Percentiles rank a stretch among this genome's conserved stretches.
phyloP scores from a whole-genome alignment of 371 early-diverging fungal genomes.

The Pancytospora epiphaga region DNA sequence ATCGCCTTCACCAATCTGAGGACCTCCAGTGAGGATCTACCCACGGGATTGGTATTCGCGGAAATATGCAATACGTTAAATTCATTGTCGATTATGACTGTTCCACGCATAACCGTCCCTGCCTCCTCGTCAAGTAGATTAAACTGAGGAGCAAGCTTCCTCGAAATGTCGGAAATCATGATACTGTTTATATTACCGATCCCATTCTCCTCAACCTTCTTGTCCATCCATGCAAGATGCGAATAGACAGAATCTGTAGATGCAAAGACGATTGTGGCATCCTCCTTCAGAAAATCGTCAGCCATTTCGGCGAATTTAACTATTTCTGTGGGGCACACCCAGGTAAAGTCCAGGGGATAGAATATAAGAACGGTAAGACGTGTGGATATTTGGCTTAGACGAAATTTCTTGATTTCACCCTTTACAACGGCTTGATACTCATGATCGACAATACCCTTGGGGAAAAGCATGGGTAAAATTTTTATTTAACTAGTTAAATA shows the following conservation, averaged over 20 bases:
- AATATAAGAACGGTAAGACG: constrained; percentile 67
- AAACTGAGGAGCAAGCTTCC: constrained; percentile 71
- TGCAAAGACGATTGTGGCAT: constrained; percentile 68
- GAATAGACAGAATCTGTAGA: constrained; percentile 69
- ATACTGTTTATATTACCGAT: constrained; percentile 64
- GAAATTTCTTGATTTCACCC: constrained; percentile 34
- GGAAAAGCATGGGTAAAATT: constrained; percentile 12
- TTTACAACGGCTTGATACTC: background rate
- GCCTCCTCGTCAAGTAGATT: constrained; percentile 67
- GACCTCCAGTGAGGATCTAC: constrained; percentile 81
- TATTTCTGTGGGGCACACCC: constrained; percentile 66
- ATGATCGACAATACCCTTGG: background rate
- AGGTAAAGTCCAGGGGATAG: constrained; percentile 66
- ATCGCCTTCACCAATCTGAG: constrained; percentile 84
- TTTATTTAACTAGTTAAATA: too few species aligned
- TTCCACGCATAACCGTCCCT: constrained; percentile 61
- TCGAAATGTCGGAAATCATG: constrained; percentile 70
- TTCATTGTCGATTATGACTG: constrained; percentile 81
- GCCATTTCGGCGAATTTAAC: constrained; percentile 73
- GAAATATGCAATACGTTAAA: constrained; percentile 67
- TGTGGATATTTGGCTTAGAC: constrained; percentile 35
- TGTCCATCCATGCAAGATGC: constrained; percentile 68
- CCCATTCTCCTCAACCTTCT: constrained; percentile 73
- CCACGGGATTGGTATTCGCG: constrained; percentile 74
- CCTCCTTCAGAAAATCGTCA: constrained; percentile 68